Base-by-base conservation (phyloP, 2,329 filamentous ascomycete species). In the Trichophyton equinum region DNA sequence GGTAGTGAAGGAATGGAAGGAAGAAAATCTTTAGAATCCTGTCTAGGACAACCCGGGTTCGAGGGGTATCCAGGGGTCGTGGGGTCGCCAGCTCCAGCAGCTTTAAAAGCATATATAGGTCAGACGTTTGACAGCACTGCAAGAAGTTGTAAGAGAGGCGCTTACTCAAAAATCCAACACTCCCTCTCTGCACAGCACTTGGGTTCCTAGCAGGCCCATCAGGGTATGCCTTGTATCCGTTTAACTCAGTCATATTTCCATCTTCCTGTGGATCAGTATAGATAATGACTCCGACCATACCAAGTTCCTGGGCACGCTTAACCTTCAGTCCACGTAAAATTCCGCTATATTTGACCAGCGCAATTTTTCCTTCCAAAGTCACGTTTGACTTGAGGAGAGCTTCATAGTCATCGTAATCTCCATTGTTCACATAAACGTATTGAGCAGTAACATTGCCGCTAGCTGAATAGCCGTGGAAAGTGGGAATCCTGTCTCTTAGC, bases 11-110 rank as follows among this genome's bases (percentile, higher is more conserved):
- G 92, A 60, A 97, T 97, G 2, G 82, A 85, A 0, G 94, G 89
- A 36, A 87, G 94, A 5, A 82, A 81, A 30, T 82, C 78, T 20
- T 89, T 79, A 0, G 86, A 83, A 6, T 89, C 83, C 62, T 84
- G 79, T 25, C 92, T 86, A 40, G 89, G 88, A 25, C 80, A 88
- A n/a, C 87, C 92, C 4, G 91, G 92, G 72, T 92, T 92, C 0
- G 91, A 96, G 6, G 92, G 88, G 69, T 96, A 96, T 9, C 94
- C 94, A 18, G 91, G 90, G 0, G 94, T 97, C 0, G 94, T 95
- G 57, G 92, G 92, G 69, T 97, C 84, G 60, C 84, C 84, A 20
- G 83, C 82, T 53, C 79, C 78, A 44, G 82, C 76, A 65, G 80
- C 82, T 83, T 62, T 40, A 57, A 53, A 58, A 36, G 65, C 60